Percentiles rank a stretch among this genome's conserved stretches.
These are phyloP conservation scores for Gynochthodes officinalis DNA, from an alignment of 257 asterid species.

Conservation along the genomic window DNA sequence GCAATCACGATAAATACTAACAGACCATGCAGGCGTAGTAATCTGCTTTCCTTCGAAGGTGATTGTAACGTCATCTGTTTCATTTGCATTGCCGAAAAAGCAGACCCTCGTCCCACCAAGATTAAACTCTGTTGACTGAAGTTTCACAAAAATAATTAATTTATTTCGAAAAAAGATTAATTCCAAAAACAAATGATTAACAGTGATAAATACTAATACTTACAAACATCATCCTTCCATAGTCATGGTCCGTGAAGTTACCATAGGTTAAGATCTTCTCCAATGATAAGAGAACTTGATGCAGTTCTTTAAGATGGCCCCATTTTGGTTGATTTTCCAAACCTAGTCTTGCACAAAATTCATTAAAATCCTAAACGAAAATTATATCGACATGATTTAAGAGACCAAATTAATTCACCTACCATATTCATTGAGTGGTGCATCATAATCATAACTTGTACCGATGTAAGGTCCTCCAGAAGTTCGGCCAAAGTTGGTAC, in stretches of 20 bases:
- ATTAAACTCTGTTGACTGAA: constrained; percentile 30
- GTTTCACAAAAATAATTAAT: neutral
- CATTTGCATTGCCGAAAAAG: constrained; percentile 40
- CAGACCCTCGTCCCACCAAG: constrained; percentile 33
- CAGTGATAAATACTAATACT: neutral
- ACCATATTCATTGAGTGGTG: constrained; percentile 50
- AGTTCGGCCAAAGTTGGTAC: constrained; percentile 42
- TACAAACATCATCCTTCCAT: neutral
- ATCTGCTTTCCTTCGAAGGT: constrained; percentile 32
- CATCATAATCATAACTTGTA: constrained; percentile 46
- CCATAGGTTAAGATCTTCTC: constrained; percentile 42
- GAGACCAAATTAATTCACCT: neutral
- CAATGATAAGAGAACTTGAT: constrained; percentile 24
- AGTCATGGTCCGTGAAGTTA: neutral
- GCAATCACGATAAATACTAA: constrained; percentile 47
- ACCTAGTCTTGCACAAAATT: no score
- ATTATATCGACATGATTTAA: no score
- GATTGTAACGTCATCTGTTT: constrained; percentile 13
- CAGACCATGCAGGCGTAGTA: constrained; percentile 43
- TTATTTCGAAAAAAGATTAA: neutral
- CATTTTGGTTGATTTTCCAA: constrained; percentile 42
- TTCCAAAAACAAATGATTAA: neutral
- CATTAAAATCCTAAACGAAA: no score
- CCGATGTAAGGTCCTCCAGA: constrained; percentile 41
- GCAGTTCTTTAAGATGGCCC: constrained; percentile 43